Conservation (phyloP, 1,139 yeast species). For the Pichia sorboxylosa region DNA sequence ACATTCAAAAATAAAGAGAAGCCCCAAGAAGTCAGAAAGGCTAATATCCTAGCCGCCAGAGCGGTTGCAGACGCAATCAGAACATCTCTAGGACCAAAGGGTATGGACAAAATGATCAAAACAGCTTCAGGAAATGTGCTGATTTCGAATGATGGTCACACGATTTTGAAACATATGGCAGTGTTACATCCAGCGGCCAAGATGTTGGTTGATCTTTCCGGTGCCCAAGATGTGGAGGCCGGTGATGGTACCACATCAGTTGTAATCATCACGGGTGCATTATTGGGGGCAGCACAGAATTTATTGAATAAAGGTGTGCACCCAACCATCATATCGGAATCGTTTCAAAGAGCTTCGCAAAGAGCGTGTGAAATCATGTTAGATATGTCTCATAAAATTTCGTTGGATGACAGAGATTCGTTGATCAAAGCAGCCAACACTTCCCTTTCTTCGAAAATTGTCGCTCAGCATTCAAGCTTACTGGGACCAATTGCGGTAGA, state of each 20-base stretch:
- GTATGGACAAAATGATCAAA: slow-evolving; percentile 98
- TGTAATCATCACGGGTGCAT: slow-evolving; percentile 88
- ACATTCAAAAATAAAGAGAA: slow-evolving; percentile 90
- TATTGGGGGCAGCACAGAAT: slow-evolving; percentile 89
- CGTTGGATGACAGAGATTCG: slow-evolving; percentile 66
- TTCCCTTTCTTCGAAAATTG: slow-evolving; percentile 88
- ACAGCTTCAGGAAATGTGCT: slow-evolving; percentile 87
- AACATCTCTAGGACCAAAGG: slow-evolving; percentile 95
- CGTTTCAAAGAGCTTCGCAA: slow-evolving; percentile 86
- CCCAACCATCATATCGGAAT: slow-evolving; percentile 89
- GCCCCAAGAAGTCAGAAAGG: slow-evolving; percentile 92
- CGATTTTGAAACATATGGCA: slow-evolving; percentile 93
- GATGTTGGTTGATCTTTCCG: slow-evolving; percentile 94
- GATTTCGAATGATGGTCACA: slow-evolving; percentile 96
- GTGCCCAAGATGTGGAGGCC: slow-evolving; percentile 96
- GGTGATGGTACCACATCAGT: slow-evolving; percentile 99
- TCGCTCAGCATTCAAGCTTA: slow-evolving; percentile 74
- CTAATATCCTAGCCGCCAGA: slow-evolving; percentile 88
- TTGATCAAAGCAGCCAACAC: slow-evolving; percentile 89
- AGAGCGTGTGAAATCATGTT: slow-evolving; percentile 77
- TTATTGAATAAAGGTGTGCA: slow-evolving; percentile 84
- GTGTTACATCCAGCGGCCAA: slow-evolving; percentile 97
- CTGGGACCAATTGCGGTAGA: slow-evolving; percentile 94
- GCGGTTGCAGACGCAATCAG: slow-evolving; percentile 98
- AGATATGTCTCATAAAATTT: slow-evolving; percentile 74